Conservation (phyloP, 352 stramenopile species). For the Globisporangium canariense region DNA sequence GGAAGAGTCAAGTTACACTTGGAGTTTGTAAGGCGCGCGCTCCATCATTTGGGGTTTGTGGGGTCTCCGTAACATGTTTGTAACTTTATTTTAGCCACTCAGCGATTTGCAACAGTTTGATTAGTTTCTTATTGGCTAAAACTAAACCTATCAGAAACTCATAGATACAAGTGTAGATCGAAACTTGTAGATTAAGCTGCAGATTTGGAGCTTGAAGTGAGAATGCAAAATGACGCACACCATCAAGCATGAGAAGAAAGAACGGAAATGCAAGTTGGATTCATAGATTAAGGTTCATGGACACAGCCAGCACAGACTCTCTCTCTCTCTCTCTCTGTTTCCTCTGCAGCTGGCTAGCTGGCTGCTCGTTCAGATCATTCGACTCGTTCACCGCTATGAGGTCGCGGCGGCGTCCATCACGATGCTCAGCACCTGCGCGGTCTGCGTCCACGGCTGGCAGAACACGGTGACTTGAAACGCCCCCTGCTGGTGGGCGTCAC, state of each 20-base stretch:
- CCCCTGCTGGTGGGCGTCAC: constrained; percentile 18
- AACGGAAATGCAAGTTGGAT: not conserved
- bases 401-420: constrained; percentile 8
- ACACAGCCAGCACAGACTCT: not conserved
- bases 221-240: not conserved
- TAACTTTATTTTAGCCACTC: too few species aligned
- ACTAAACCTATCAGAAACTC: too few species aligned
- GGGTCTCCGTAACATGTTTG: too few species aligned
- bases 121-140: too few species aligned
- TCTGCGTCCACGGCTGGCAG: constrained; percentile 45
- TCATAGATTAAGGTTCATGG: constrained; percentile 1
- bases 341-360: too few species aligned
- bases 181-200: not conserved
- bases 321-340: not conserved
- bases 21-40: too few species aligned
- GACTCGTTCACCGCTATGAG: not conserved
- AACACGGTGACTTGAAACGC: constrained; percentile 46
- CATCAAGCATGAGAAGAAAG: not conserved
- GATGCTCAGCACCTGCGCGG: constrained; percentile 35
- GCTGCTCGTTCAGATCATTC: not conserved
- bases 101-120: too few species aligned
- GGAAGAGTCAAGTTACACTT: not conserved
- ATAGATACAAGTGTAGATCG: not conserved
- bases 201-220: not conserved
- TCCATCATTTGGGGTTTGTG: too few species aligned